Evolutionary conservation across 768 basidiomycete species (phyloP), one percentile per base, ranked within the genome.

Genomic region (Suillus brevipes): DNA sequence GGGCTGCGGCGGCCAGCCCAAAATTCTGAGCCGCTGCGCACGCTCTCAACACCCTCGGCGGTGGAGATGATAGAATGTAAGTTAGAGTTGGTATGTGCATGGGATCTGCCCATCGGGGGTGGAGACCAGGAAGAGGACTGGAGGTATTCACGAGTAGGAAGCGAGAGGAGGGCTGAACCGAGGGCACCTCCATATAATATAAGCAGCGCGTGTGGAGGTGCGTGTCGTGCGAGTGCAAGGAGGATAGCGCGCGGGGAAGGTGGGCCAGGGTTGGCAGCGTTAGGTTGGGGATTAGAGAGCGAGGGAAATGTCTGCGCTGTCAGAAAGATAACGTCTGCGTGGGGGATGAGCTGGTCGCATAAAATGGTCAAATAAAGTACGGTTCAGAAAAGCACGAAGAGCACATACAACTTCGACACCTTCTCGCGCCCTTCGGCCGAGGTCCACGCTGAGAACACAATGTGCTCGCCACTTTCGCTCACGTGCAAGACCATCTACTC

Each of bases 61-160:
- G 57, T 34, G 8, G 57, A 67, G 1, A 65, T 55, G 7, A 61
- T 65, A n/a, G 66, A 61, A 2, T 66, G 64, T 4, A 62, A 50
- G 50, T 43, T 64, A 2, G 73, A 76, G 12, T 20, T 28, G 52
- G 62, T 62, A 58, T 73, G 72, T 20, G 67, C 68, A 60, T 71
- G 65, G 50, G 66, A 69, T 31, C 67, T 68, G 12, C 43, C 40
- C 57, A 72, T 64, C 31, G 74, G 63, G 45, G 59, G 61, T 40
- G 75, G 70, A 1, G 78, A 85, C 91, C 92, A 94, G 2, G 89
- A 88, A 0, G 91, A 92, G 68, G 88, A 88, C 68, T 95, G 93
- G 73, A 93, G 91, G 75, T 94, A 95, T 69, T 95, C 93, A 68
- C 85, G 84, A 0, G 92, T 94, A 0, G 92, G 93, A 8, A 94